A percentile compares a stretch with the other conserved stretches of the same genome.
These are phyloP conservation scores for Nemania sp. DNA, from an alignment of 2,329 filamentous ascomycete species.

Conservation along the genomic window DNA sequence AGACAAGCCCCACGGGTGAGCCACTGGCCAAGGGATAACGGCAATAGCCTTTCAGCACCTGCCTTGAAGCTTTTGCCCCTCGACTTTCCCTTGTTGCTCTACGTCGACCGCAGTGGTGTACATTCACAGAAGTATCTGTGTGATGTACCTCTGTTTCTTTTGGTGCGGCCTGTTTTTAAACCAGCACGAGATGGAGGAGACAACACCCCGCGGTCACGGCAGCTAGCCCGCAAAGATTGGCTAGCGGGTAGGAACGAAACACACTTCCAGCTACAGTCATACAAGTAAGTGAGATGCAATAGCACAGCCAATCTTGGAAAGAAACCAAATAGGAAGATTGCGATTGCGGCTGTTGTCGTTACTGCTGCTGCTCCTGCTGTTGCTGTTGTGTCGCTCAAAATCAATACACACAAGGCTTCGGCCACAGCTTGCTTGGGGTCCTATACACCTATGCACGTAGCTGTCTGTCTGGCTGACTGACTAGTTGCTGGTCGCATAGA, in stretches of 20 bases:
- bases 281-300: slow-evolving; percentile 20
- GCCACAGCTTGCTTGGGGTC: neutral
- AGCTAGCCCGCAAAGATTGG: slow-evolving; percentile 10
- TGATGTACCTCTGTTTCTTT: neutral
- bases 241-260: slow-evolving; percentile 8
- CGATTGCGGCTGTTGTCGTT: neutral
- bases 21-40: no score
- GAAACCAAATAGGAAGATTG: neutral
- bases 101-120: no score
- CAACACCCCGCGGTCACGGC: slow-evolving; percentile 8
- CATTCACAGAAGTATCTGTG: slow-evolving; percentile 7
- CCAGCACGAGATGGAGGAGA: slow-evolving; percentile 16
- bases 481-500: neutral
- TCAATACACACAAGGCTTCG: slow-evolving; percentile 2
- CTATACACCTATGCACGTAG: slow-evolving; percentile 4
- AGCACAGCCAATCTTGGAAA: slow-evolving; percentile 5
- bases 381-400: no score
- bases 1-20: no score
- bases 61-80: slow-evolving; percentile 14
- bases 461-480: slow-evolving; percentile 1
- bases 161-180: slow-evolving; percentile 14
- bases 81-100: no score
- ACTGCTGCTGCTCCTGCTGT: neutral
- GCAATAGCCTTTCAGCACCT: no score
- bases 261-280: slow-evolving; percentile 26